phyloP scores from a whole-genome alignment of 169 alveolate species.

The Plasmodium berghei region DNA sequence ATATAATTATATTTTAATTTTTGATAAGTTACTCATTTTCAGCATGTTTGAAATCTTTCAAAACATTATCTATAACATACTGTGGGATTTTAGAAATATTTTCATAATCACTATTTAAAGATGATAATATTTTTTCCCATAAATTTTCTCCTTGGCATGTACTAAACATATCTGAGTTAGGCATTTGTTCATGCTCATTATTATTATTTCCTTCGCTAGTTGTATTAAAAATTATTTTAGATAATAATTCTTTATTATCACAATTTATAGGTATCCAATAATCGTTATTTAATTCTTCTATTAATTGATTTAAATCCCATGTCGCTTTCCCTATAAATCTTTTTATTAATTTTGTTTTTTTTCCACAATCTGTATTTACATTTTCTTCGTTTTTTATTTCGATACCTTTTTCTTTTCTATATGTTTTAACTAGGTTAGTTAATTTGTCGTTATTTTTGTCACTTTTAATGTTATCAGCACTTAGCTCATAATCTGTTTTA shows the following conservation, averaged over 20 bases:
- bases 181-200: background rate
- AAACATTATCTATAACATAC: conserved; percentile 32
- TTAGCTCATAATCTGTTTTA: background rate
- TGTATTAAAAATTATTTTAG: conserved; percentile 52
- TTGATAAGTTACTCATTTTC: conserved; percentile 15
- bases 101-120: conserved; percentile 63
- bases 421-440: background rate
- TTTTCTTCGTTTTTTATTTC: background rate
- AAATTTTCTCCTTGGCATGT: conserved; percentile 47
- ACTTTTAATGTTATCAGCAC: background rate
- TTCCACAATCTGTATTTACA: background rate
- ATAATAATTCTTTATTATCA: conserved; percentile 45
- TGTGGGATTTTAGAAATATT: conserved; percentile 54
- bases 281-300: conserved; percentile 58
- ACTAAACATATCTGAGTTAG: background rate
- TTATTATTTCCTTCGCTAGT: background rate
- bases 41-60: conserved; percentile 48
- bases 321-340: conserved; percentile 72
- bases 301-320: conserved; percentile 59
- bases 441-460: background rate
- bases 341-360: conserved; percentile 18
- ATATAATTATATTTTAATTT: no score
- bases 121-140: conserved; percentile 72
- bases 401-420: background rate
- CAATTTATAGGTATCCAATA: conserved; percentile 73